Conservation (phyloP, 139 green algal species). For the Monoraphidium neglectum region DNA sequence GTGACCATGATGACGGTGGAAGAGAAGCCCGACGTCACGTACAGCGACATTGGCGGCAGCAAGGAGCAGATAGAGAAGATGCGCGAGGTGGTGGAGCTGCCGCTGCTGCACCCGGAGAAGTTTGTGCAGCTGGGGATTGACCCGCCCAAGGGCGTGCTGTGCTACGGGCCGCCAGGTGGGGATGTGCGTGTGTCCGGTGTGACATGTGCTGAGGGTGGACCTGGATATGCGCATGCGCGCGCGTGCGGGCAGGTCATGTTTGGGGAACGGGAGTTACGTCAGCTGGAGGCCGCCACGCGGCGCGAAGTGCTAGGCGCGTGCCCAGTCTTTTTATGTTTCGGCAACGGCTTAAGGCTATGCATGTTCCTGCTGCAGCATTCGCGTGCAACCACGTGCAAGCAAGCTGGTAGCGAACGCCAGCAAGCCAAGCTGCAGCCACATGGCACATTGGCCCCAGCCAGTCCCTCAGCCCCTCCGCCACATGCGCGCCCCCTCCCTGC, state of each 20-base stretch:
- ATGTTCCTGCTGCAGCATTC: constrained; percentile 9
- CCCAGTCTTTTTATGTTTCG: neutral
- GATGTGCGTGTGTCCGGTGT: neutral
- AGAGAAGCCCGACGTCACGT: constrained; percentile 98
- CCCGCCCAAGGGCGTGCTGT: constrained; percentile 97
- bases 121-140: constrained; percentile 98
- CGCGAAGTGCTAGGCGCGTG: too few relatives aligned
- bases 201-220: neutral
- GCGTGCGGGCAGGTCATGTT: too few relatives aligned
- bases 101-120: constrained; percentile 98
- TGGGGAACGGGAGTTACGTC: too few relatives aligned
- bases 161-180: constrained; percentile 88
- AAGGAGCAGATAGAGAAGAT: constrained; percentile 99
- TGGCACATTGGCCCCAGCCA: too few relatives aligned
- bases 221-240: too few relatives aligned
- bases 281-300: too few relatives aligned
- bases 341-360: neutral
- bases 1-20: constrained; percentile 99
- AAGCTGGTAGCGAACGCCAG: too few relatives aligned
- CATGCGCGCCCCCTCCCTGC: neutral
- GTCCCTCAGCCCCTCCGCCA: too few relatives aligned
- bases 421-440: too few relatives aligned
- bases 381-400: too few relatives aligned
- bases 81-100: constrained; percentile 96
- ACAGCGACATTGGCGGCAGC: constrained; percentile 93